Percentiles rank a stretch among this genome's conserved stretches.
Conservation (phyloP, 2,329 filamentous ascomycete species). For the Colletotrichum phormii region DNA sequence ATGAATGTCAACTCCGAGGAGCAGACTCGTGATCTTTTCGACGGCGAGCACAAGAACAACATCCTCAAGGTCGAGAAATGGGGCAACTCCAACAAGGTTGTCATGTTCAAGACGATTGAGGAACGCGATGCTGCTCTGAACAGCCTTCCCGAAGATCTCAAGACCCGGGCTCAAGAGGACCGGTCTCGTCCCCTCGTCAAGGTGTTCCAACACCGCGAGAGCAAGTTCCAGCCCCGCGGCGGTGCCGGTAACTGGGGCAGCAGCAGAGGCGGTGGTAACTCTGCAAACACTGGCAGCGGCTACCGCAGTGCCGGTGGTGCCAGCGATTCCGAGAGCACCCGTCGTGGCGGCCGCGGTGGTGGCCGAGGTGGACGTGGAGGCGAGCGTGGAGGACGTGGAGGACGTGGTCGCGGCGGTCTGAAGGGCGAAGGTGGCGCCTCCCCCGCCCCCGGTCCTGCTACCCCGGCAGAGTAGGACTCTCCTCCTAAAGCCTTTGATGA, state of each 20-base stretch:
- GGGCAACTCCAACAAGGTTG: conserved; percentile 84
- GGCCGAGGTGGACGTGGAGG: conserved; percentile 68
- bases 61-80: conserved; percentile 84
- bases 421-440: conserved; percentile 70
- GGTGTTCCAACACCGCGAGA: conserved; percentile 80
- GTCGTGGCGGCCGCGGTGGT: conserved; percentile 66
- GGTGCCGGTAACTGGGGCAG: conserved; percentile 76
- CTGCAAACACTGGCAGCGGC: conserved; percentile 70
- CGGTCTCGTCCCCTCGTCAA: conserved; percentile 85
- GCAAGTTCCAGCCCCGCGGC: conserved; percentile 68
- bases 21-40: conserved; percentile 83
- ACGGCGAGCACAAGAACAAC: conserved; percentile 84
- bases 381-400: conserved; percentile 63
- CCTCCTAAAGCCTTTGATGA: conserved; percentile 28
- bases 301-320: conserved; percentile 89
- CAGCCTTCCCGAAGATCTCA: conserved; percentile 79
- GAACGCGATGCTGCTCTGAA: conserved; percentile 85
- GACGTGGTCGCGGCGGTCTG: conserved; percentile 64
- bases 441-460: conserved; percentile 63
- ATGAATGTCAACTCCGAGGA: conserved; percentile 87
- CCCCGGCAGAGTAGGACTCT: conserved; percentile 52
- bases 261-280: conserved; percentile 71
- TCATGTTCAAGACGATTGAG: conserved; percentile 82
- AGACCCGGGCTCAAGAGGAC: conserved; percentile 77
- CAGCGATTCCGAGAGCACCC: conserved; percentile 72